phyloP scores from a whole-genome alignment of 2,329 filamentous ascomycete species.

The Fusarium dimerum region DNA sequence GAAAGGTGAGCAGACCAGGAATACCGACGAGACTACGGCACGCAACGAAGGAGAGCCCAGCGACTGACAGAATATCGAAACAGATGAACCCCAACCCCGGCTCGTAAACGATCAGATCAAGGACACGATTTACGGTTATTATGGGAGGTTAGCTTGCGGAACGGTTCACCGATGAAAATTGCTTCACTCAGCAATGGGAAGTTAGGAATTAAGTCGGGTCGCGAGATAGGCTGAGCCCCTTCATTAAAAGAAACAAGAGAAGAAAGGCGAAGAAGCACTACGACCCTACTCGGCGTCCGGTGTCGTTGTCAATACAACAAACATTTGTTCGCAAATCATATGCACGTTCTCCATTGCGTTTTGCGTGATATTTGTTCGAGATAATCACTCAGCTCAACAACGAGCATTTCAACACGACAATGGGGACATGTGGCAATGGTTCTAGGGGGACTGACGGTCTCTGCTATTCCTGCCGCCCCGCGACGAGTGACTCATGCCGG shows the following conservation, averaged over 20 bases:
- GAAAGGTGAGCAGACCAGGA: constrained; percentile 68
- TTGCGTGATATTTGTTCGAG: constrained; percentile 4
- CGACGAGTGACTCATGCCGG: neutral
- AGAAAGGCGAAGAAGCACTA: constrained; percentile 39
- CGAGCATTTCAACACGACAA: too few species aligned
- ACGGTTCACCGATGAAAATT: constrained; percentile 33
- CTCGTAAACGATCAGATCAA: constrained; percentile 50
- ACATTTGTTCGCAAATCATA: constrained; percentile 33
- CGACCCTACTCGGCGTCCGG: constrained; percentile 42
- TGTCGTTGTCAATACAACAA: constrained; percentile 45
- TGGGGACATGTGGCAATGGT: too few species aligned
- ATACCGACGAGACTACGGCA: neutral
- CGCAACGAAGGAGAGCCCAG: neutral
- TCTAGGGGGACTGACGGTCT: too few species aligned
- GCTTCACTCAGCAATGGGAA: constrained; percentile 35
- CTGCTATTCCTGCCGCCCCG: too few species aligned
- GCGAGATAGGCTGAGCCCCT: constrained; percentile 38
- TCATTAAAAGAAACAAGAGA: constrained; percentile 27
- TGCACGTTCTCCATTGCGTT: constrained; percentile 1
- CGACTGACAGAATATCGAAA: constrained; percentile 26
- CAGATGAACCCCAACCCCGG: constrained; percentile 89
- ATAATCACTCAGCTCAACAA: neutral
- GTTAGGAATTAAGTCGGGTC: constrained; percentile 38
- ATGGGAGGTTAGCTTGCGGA: constrained; percentile 33
- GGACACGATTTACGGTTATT: constrained; percentile 27